Percentiles rank a stretch among this genome's conserved stretches.
Conservation (phyloP, 2,329 filamentous ascomycete species). For the Paecilomyces sp. region DNA sequence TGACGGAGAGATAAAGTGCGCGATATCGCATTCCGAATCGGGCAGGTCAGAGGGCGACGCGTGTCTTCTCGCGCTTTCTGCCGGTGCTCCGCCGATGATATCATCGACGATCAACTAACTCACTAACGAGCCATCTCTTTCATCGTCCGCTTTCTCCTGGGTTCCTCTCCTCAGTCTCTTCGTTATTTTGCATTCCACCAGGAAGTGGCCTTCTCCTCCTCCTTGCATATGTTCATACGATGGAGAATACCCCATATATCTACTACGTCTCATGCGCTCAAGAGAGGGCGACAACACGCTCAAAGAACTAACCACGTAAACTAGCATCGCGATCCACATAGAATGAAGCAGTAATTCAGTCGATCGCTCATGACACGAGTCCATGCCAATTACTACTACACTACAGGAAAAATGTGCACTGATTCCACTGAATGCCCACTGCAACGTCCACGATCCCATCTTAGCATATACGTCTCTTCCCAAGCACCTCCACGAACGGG, state of each 20-base stretch:
- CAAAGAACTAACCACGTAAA: no score
- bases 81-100: not conserved
- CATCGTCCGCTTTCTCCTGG: not conserved
- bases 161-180: not conserved
- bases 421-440: not conserved
- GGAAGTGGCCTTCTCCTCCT: no score
- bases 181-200: not conserved
- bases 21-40: not conserved
- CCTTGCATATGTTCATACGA: no score
- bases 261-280: no score
- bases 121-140: not conserved
- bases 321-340: no score
- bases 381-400: not conserved
- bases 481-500: not conserved
- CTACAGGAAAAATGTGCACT: not conserved
- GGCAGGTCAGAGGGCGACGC: not conserved
- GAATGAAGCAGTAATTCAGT: not conserved
- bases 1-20: no score
- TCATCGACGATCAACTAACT: not conserved
- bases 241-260: no score
- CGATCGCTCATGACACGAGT: not conserved
- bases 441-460: not conserved
- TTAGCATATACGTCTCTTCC: not conserved
- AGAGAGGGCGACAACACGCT: no score
- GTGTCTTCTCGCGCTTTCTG: not conserved